These are phyloP conservation scores for Apiospora phragmitis DNA, from an alignment of 2,329 filamentous ascomycete species.

Conservation along the genomic window DNA sequence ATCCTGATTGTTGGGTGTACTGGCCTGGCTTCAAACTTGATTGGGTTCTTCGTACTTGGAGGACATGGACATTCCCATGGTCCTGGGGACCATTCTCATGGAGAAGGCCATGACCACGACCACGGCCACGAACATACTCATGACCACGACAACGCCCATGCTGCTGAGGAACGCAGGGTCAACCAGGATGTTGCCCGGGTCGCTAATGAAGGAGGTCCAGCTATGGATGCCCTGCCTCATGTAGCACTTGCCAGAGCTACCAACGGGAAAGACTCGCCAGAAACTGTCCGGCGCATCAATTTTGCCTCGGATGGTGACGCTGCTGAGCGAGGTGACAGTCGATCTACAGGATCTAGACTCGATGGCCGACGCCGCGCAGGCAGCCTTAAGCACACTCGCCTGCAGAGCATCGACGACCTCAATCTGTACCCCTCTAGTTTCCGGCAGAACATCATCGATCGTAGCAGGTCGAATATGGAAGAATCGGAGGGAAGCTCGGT, in stretches of 20 bases:
- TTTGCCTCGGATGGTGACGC: constrained; percentile 37
- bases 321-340: constrained; percentile 29
- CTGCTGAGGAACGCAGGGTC: constrained; percentile 54
- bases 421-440: constrained; percentile 89
- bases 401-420: constrained; percentile 69
- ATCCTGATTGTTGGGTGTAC: constrained; percentile 87
- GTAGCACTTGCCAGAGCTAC: constrained; percentile 54
- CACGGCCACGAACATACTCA: constrained; percentile 46
- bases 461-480: constrained; percentile 64
- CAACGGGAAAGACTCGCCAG: constrained; percentile 31
- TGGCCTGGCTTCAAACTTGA: constrained; percentile 83
- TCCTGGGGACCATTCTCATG: constrained; percentile 53
- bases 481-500: constrained; percentile 56
- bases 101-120: constrained; percentile 50
- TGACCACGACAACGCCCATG: constrained; percentile 34
- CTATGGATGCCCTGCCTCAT: constrained; percentile 64
- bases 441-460: constrained; percentile 87
- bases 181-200: constrained; percentile 42
- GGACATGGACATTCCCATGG: constrained; percentile 88
- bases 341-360: constrained; percentile 30
- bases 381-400: constrained; percentile 55
- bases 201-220: constrained; percentile 58
- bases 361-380: constrained; percentile 47
- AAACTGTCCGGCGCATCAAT: constrained; percentile 40
- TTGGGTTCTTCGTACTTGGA: constrained; percentile 88